Percentiles rank a stretch among this genome's conserved stretches.
phyloP scores from a whole-genome alignment of 768 basidiomycete genomes.

The Favolaschia claudopus region DNA sequence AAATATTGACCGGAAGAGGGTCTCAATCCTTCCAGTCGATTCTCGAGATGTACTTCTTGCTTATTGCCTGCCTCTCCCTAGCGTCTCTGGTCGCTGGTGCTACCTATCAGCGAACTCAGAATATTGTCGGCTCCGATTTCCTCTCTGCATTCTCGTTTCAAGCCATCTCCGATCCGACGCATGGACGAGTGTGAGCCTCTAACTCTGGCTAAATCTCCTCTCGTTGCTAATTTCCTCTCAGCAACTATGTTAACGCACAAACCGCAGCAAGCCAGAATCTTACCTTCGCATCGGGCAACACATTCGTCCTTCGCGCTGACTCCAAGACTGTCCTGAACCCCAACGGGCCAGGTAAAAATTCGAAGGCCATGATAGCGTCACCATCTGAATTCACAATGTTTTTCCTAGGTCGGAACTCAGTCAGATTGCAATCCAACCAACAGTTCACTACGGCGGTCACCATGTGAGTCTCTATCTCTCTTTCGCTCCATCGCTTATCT shows the following conservation, averaged over 20 bases:
- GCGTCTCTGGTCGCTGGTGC: conserved; percentile 43
- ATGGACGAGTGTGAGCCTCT: conserved; percentile 72
- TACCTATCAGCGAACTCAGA: conserved; percentile 55
- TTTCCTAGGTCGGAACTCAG: conserved; percentile 52
- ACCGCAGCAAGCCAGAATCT: conserved; percentile 64
- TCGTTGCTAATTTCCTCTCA: too few relatives aligned
- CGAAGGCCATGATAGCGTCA: too few relatives aligned
- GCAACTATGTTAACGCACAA: conserved; percentile 53
- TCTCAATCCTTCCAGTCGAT: too few relatives aligned
- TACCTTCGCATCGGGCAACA: conserved; percentile 60
- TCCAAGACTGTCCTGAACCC: conserved; percentile 52
- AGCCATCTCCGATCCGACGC: conserved; percentile 65
- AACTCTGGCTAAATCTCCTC: too few relatives aligned
- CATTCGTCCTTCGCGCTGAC: conserved; percentile 66
- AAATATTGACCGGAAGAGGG: too few relatives aligned
- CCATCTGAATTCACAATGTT: conserved; percentile 4
- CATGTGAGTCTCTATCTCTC: conserved; percentile 53
- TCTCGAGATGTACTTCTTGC: too few relatives aligned
- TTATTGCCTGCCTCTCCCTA: too few relatives aligned
- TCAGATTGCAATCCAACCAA: conserved; percentile 62
- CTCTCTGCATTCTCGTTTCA: conserved; percentile 57
- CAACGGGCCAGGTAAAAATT: conserved; percentile 51
- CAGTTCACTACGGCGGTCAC: conserved; percentile 60
- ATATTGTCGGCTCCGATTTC: conserved; percentile 54
- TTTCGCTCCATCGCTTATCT: background rate